Evolutionary conservation across 169 alveolate genomes (phyloP).

Genomic region (Plasmodium blacklocki): DNA sequence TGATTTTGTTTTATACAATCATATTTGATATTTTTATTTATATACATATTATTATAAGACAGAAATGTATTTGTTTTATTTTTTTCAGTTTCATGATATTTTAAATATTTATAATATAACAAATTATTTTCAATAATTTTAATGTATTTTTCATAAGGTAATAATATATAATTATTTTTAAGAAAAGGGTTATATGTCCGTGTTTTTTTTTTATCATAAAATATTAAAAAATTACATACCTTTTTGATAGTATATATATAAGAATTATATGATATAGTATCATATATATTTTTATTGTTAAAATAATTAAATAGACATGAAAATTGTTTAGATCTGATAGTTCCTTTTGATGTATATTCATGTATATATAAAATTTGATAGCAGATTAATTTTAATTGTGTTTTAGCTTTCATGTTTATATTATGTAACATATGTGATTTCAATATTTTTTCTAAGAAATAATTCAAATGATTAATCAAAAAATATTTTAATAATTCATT

Average conservation of each 20-base stretch:
- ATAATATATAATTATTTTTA: conserved; percentile 4
- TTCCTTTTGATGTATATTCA: neutral
- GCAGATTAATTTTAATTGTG: conserved; percentile 47
- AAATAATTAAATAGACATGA: too few species aligned
- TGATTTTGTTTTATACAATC: neutral
- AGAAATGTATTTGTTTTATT: neutral
- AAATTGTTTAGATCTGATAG: too few species aligned
- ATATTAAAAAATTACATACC: neutral
- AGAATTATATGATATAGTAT: neutral
- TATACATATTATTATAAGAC: neutral
- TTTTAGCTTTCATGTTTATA: conserved; percentile 28
- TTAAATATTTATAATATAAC: conserved; percentile 5
- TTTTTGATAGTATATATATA: neutral
- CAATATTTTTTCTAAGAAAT: conserved; percentile 28
- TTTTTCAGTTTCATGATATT: neutral
- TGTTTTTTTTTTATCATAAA: neutral
- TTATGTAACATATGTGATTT: conserved; percentile 10
- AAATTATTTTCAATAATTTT: neutral
- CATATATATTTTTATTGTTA: too few species aligned
- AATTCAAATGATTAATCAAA: conserved; percentile 11
- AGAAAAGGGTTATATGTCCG: too few species aligned
- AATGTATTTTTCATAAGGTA: conserved; percentile 1
- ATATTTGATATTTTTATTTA: neutral
- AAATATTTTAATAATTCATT: conserved; percentile 10
- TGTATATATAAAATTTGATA: conserved; percentile 20